Evolutionary conservation across 495 filamentous ascomycete genomes (phyloP), one percentile per base, ranked within the genome.

Genomic region (Talaromyces nanjingensis): DNA sequence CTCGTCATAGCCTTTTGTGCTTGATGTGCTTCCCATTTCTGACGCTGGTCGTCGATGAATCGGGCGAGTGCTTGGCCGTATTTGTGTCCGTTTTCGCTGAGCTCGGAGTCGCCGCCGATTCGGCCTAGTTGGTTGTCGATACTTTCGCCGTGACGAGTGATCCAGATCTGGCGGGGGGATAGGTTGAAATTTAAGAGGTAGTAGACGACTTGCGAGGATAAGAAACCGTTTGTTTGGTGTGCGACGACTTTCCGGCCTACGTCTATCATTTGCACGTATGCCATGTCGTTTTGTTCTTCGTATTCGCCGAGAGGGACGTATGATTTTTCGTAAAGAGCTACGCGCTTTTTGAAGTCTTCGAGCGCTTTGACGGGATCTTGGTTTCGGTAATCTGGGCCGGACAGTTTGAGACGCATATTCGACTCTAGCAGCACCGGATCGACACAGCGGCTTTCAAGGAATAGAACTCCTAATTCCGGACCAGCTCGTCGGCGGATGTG

Each of bases 391-490:
- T 98, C 94, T 2, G 94, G 94, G 2, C 94, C 94, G 55, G 89
- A 92, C n/a, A 98, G 86, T 76, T 98, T 98, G 63, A 98, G 75
- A 20, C 92, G 91, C 93, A 98, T 98, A 68, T 98, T 98, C 14
- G 92, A 89, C 72, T 97, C 94, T 42, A 98, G 81, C 42, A 98
- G 80, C 70, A 75, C 71, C n/a, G 73, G 77, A 68, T 98, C 92
- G 64, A 92, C 81, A 74, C 94, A 98, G 61, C 93, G 87, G 67
- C 91, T 96, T 75, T 98, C 94, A 6, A 98, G 87, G 76, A 97
- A 98, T 20, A 98, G 74, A 22, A 98, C 90, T 27, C 92, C 92
- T 31, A 98, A 79, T 59, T 91, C 86, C 49, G 89, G 89, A 5
- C 94, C 93, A 65, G 94, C 93, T 56, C 89, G 84, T 56, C 87